These are phyloP conservation scores for Zygnema cylindricum DNA, from an alignment of 139 green algal genomes.

Conservation along the genomic window DNA sequence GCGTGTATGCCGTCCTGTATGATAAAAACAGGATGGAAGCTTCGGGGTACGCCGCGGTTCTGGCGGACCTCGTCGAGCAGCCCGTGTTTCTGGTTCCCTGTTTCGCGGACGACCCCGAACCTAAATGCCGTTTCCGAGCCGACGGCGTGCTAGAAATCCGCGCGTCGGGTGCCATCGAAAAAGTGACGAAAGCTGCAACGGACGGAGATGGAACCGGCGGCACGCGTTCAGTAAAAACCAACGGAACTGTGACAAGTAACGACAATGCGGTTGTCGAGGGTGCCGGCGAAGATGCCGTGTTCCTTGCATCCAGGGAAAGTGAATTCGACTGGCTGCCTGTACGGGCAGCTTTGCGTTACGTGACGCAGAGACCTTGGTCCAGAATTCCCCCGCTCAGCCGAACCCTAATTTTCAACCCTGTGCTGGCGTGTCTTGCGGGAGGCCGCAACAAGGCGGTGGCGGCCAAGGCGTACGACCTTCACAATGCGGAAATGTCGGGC, in stretches of 20 bases:
- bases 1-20: constrained; percentile 49
- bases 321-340: constrained; percentile 44
- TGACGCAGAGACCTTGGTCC: constrained; percentile 51
- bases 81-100: constrained; percentile 46
- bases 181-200: neutral
- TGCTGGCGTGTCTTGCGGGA: constrained; percentile 55
- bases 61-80: constrained; percentile 51
- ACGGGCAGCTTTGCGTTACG: constrained; percentile 46
- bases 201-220: neutral
- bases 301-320: neutral
- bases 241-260: neutral
- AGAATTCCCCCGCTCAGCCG: constrained; percentile 49
- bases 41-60: constrained; percentile 49
- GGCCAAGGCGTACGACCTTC: constrained; percentile 58
- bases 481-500: constrained; percentile 51
- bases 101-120: constrained; percentile 43
- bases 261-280: neutral
- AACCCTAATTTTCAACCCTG: constrained; percentile 53
- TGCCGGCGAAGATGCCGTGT: neutral
- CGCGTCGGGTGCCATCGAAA: constrained; percentile 15
- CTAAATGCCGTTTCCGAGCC: constrained; percentile 26
- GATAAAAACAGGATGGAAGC: constrained; percentile 56
- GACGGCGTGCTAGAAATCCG: constrained; percentile 51
- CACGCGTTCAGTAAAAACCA: neutral
- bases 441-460: constrained; percentile 56